Evolutionary conservation across 805 yeast genomes (phyloP), one percentile per base, ranked within the genome.

Genomic region (Isabelozyma rhagii): DNA sequence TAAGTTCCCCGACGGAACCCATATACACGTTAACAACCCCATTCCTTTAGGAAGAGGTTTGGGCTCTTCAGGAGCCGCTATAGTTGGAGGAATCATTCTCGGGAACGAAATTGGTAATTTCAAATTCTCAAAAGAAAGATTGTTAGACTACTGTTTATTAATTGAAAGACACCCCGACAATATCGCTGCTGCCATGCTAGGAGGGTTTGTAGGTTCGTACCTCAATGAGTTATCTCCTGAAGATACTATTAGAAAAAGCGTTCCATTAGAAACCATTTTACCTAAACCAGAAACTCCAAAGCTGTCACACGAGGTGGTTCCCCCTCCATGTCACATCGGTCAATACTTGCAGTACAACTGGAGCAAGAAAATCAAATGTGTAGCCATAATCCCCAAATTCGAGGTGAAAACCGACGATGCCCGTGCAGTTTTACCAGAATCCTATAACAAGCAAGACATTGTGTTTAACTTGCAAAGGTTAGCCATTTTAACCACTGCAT

Each of bases 91-190:
- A 63, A 96, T 88, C 10, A 76, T 91, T 72, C 75, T 94, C 42
- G 99, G 96, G 44, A 89, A 89, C 63, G 93, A 85, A 55, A 77
- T 92, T 34, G 97, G 94, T 39, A 76, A 81, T 46, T 74, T 93
- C 36, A 82, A 81, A 1, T 81, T 91, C 52, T 72, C 84, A 45
- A 92, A 87, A 68, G 85, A 82, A 59, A 79, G 98, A 59, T 80
- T 94, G 84, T 75, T 94, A 60, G 99, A 94, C 68, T 94, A 88
- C 75, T 90, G 97, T 68, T 78, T 94, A 59, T 89, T 94, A 94
- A 92, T 94, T 57, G 99, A 94, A 74, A 84, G 98, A 66, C 99
- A 94, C 63, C 99, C 99, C 36, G 99, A 94, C 71, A 94, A 94
- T 68, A 92, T 94, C 62, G 90, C 97, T 10, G 99, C 99, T 31